Base-by-base conservation (phyloP, 2,329 filamentous ascomycete species). In the Epichloe elymi region DNA sequence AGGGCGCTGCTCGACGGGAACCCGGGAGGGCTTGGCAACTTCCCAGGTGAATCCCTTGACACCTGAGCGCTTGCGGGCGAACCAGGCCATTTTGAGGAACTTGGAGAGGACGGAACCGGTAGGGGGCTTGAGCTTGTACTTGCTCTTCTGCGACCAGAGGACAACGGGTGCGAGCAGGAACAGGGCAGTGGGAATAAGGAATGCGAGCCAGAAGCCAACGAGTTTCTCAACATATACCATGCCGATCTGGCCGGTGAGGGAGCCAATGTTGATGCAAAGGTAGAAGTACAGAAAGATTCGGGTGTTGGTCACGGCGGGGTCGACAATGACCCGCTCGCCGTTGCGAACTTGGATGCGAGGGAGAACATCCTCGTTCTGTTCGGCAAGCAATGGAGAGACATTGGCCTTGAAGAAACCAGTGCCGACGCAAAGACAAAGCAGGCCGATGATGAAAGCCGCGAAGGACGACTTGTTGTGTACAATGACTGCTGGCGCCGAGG, bases 381-480 rank as follows among this genome's bases (percentile, higher is more conserved):
- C 84, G 19, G 83, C 83, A 51, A 88, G 78, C 17, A 87, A 69
- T 0, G 83, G 82, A 0, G 82, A 81, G 42, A 90, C 85, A 61
- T 90, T 90, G 56, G 83, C 79, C 72, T 90, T 91, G 77, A 90
- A 88, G 60, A 86, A 84, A 55, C 86, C 86, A 1, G 85, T 87
- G 42, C 86, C 86, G 33, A 87, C 65, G 57, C 73, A 73, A 39
- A 76, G 70, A 23, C 62, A 61, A 36, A 75, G 60, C 35, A 75
- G 68, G n/a, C 83, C 84, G 61, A 88, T 78, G 60, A 88, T 75
- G 59, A 88, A 85, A 48, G 78, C 80, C 1, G 71, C 82, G 44
- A 87, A 77, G 0, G 82, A 72, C 12, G 73, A 70, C 15, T 80
- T 74, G 37, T 69, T 67, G 55, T 78, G 67, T 43, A 76, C 67